A percentile compares a stretch with the other conserved stretches of the same genome.
Evolutionary conservation across 768 basidiomycete species (phyloP).

Genomic region (Baorangia bicolor): DNA sequence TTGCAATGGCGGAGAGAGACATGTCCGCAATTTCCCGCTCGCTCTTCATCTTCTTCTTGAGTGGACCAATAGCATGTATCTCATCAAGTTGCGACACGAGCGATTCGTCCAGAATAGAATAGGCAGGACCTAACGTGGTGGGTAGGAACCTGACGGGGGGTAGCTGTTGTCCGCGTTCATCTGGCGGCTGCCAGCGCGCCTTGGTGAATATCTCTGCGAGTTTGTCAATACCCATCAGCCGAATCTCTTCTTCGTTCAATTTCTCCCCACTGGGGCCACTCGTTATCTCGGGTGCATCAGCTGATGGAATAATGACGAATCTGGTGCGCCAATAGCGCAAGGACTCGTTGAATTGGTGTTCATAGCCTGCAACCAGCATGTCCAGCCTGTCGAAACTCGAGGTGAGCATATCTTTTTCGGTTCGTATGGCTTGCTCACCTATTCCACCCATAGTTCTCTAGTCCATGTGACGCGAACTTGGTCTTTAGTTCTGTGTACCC

Average conservation of each 20-base stretch:
- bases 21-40: constrained; percentile 70
- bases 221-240: constrained; percentile 86
- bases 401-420: not conserved
- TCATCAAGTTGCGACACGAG: constrained; percentile 80
- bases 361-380: constrained; percentile 82
- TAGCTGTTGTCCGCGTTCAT: constrained; percentile 39
- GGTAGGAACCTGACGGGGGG: constrained; percentile 75
- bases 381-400: constrained; percentile 55
- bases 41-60: constrained; percentile 79
- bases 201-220: constrained; percentile 87
- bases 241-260: constrained; percentile 83
- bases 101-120: constrained; percentile 75
- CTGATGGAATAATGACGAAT: constrained; percentile 88
- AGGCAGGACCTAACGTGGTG: constrained; percentile 80
- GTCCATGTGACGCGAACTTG: constrained; percentile 71
- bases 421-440: constrained; percentile 44
- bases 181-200: constrained; percentile 70
- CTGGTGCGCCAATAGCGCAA: constrained; percentile 92
- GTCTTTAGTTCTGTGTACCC: constrained; percentile 82
- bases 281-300: constrained; percentile 58
- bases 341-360: constrained; percentile 76
- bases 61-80: constrained; percentile 70
- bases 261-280: constrained; percentile 67
- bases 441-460: constrained; percentile 88
- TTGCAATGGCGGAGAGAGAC: constrained; percentile 63